Conservation (phyloP, 495 filamentous ascomycete genomes). For the Aspergillus nanangensis region DNA sequence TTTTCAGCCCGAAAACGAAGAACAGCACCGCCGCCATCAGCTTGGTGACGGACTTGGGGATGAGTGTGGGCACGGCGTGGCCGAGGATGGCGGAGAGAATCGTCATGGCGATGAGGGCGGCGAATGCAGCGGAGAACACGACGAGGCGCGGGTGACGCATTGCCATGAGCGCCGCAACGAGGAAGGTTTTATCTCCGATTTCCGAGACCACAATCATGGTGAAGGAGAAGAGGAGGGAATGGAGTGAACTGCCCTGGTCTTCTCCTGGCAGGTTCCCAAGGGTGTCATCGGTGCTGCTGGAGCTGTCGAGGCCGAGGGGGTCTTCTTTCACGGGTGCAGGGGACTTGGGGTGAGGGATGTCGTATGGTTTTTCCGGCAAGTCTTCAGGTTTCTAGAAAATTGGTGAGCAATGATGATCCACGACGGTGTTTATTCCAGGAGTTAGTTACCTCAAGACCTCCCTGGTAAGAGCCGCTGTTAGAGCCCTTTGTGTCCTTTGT, state of each 20-base stretch:
- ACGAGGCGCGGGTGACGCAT: constrained; percentile 95
- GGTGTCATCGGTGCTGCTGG: constrained; percentile 31
- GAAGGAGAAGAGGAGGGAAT: constrained; percentile 87
- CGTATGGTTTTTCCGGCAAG: constrained; percentile 74
- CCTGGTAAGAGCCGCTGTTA: constrained; percentile 38
- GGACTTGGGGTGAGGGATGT: constrained; percentile 70
- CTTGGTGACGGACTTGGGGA: constrained; percentile 83
- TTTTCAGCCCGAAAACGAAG: constrained; percentile 79
- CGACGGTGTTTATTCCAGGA: neutral
- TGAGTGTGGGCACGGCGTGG: constrained; percentile 85
- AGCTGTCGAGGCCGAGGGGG: constrained; percentile 57
- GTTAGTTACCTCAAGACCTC: constrained; percentile 60
- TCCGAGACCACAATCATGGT: constrained; percentile 98
- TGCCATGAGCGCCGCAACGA: constrained; percentile 96
- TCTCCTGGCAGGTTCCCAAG: constrained; percentile 21
- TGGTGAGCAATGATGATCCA: neutral
- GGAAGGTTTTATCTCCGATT: constrained; percentile 96
- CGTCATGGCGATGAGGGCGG: constrained; percentile 88
- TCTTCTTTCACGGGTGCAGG: constrained; percentile 62
- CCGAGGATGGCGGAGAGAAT: constrained; percentile 94
- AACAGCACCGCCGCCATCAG: constrained; percentile 82
- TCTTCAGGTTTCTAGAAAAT: constrained; percentile 78
- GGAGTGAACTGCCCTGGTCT: constrained; percentile 74
- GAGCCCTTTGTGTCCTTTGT: too few species aligned
- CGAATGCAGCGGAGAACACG: constrained; percentile 92